Base-by-base conservation (phyloP, 805 yeast genomes). In the Grigorovia humatica region DNA sequence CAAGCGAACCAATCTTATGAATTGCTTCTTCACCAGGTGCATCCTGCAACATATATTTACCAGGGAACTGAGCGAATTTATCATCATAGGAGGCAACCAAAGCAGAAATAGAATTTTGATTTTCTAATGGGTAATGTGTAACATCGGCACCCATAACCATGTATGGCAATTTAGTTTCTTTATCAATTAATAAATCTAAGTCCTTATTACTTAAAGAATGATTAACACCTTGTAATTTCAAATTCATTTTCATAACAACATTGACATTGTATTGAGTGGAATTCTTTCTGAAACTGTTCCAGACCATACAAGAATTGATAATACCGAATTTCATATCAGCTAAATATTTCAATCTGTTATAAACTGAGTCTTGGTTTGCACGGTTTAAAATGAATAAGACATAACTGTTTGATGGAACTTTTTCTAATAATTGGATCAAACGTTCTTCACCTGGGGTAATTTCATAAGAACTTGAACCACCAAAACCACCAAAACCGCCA, bases 141-240 rank as follows among this genome's bases (percentile, higher is more conserved):
- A 59, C 61, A 55, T 59, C 63, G 4, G 61, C 61, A 47, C 61
- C 61, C 35, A 59, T 43, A n/a, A 59, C 48, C 51, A 59, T 51
- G 43, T 48, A 54, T 42, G 63, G 61, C 43, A 59, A 49, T 1
- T 54, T 55, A 19, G 58, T 51, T 12, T 49, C 52, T 15, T 54
- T 43, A 43, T 59, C 63, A 19, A 47, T 57, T 30, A 59, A 46
- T 20, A 53, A 43, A 11, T 50, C 41, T 32, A 53, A 44, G 42
- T 51, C 51, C 12, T 52, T 48, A 23, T 45, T 27, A 32, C 48
- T 27, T 48, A 59, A 50, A n/a, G 59, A 50, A 48, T 59, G 63
- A 38, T 59, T 59, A 32, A 51, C 40, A 51, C 63, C 63, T 35
- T 51, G 45, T 46, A 58, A 46, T 42, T 59, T 59, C 44, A 59